Conservation (phyloP, 768 basidiomycete genomes). For the Boletus fagicola region DNA sequence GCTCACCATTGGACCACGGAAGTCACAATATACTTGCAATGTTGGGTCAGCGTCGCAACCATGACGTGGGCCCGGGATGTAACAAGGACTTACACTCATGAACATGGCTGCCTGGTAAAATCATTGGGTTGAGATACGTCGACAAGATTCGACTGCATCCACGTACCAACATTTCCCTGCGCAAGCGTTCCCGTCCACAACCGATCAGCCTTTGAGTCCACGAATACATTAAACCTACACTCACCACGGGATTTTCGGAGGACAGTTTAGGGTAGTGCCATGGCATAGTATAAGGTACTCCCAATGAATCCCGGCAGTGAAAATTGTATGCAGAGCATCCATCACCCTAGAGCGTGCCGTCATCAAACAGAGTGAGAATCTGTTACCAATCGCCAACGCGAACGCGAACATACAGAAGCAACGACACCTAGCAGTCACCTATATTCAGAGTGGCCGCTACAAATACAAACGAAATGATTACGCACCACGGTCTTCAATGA, state of each 20-base stretch:
- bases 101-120: background rate
- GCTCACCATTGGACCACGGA: constrained; percentile 12
- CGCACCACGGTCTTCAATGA: constrained; percentile 8
- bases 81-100: background rate
- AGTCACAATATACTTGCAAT: constrained; percentile 1
- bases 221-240: background rate
- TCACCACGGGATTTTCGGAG: background rate
- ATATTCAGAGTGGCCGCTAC: too few species aligned
- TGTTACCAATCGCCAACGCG: too few species aligned
- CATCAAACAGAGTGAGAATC: too few species aligned
- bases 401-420: too few species aligned
- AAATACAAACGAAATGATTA: too few species aligned
- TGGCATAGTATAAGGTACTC: constrained; percentile 1
- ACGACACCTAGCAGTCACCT: too few species aligned
- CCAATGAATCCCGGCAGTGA: constrained; percentile 1
- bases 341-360: too few species aligned
- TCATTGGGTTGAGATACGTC: background rate
- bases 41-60: background rate
- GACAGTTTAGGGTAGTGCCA: background rate
- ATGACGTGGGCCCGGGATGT: too few species aligned
- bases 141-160: background rate
- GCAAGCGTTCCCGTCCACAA: background rate
- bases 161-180: constrained; percentile 7
- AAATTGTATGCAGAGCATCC: too few species aligned
- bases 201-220: background rate